Evolutionary conservation across 148 eudicot genomes (phyloP), one percentile per base, ranked within the genome.

Genomic region (Silene latifolia): DNA sequence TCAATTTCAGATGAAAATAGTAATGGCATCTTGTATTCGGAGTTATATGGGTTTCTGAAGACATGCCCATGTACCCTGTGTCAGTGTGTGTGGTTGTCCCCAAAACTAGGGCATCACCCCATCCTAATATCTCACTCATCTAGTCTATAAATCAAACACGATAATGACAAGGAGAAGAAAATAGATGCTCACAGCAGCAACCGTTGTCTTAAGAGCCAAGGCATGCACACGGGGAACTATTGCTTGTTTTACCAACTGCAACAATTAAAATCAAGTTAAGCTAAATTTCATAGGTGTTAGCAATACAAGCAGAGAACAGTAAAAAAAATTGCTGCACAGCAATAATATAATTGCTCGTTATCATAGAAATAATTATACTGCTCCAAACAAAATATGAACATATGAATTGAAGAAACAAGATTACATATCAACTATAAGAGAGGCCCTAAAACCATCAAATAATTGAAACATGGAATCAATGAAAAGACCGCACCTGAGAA

Each of bases 121-220:
- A 51, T 51, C 56, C 17, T 51, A 4, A 12, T 51, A 51, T 51
- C 1, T 51, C 17, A 51, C 56, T 51, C 56, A 51, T 51, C 17
- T 9, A 48, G 13, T 48, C 54, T 9, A 48, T 9, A 48, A 48
- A 48, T 48, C 54, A 48, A 48, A 9, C 54, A 48, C 15, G 29
- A 27, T 27, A 27, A 42, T 35, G 72, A 48, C 21, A 53, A 46
- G 11, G 15, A 27, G 29, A 72, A 71, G 62, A 71, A 32, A 27
- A 73, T 75, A 79, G 48, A 29, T 53, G 82, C 92, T 77, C 88
- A 95, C 97, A 74, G 97, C 97, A 82, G 98, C 98, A 79, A 95
- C 96, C 65, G 98, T 95, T 68, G 97, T 95, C 82, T 83, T 92
- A 60, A 95, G 92, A 75, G 98, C 98, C 88, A 95, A 82, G 72